These are phyloP conservation scores for Helicocarpus griseus DNA, from an alignment of 2,329 filamentous ascomycete species.

Conservation along the genomic window DNA sequence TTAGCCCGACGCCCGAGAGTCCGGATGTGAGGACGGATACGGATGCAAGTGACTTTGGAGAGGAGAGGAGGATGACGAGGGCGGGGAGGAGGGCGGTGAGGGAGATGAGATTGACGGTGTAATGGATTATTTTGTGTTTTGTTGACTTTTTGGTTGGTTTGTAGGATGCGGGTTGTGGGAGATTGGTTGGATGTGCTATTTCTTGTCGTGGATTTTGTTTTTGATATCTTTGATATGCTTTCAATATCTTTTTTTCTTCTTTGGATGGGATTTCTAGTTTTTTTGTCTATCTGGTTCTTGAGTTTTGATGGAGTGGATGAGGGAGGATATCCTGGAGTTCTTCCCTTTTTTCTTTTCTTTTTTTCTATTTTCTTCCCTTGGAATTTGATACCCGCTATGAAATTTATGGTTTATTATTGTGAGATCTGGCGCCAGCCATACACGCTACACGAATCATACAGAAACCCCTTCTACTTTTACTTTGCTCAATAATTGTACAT, in stretches of 20 bases:
- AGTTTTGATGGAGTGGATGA: not conserved
- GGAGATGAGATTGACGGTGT: conserved; percentile 28
- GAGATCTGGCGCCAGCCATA: not conserved
- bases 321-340: not conserved
- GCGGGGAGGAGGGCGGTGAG: conserved; percentile 24
- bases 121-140: conserved; percentile 7
- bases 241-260: not conserved
- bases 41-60: conserved; percentile 26
- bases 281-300: not conserved
- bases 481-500: no score
- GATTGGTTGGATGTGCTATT: not conserved
- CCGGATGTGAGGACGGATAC: conserved; percentile 31
- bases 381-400: not conserved
- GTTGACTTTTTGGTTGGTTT: not conserved
- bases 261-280: not conserved
- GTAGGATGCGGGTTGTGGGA: not conserved
- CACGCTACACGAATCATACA: not conserved
- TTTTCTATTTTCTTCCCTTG: not conserved
- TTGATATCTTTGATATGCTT: not conserved
- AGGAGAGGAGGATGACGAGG: conserved; percentile 27
- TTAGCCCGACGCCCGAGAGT: conserved; percentile 28
- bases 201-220: not conserved
- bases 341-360: not conserved
- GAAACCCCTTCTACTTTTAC: no score
- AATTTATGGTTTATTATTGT: not conserved